These are phyloP conservation scores for Pseudocercospora pini-densiflorae DNA, from an alignment of 2,329 filamentous ascomycete species.

Conservation along the genomic window DNA sequence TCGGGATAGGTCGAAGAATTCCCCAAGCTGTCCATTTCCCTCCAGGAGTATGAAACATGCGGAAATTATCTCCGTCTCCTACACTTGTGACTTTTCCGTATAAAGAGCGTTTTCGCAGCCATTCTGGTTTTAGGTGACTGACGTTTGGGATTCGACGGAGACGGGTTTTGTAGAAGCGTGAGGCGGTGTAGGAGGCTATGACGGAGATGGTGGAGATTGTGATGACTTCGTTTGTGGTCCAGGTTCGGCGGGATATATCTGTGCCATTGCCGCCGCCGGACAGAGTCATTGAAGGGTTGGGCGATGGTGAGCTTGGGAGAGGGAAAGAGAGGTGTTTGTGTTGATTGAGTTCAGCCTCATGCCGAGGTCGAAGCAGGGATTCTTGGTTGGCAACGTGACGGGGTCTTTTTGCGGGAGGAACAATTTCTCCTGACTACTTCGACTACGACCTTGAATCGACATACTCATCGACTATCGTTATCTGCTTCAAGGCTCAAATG, in stretches of 20 bases:
- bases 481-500: not conserved
- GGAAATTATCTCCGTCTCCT: conserved; percentile 95
- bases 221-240: conserved; percentile 5
- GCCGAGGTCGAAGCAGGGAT: not conserved
- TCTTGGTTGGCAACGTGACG: too few relatives aligned
- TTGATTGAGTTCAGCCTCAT: conserved; percentile 7
- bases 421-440: not conserved
- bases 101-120: conserved; percentile 75
- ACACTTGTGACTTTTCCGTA: conserved; percentile 90
- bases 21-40: conserved; percentile 87
- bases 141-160: conserved; percentile 83
- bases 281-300: conserved; percentile 5
- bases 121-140: conserved; percentile 72
- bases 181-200: not conserved
- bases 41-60: conserved; percentile 93
- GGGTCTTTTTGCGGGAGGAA: not conserved
- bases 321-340: not conserved
- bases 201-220: conserved; percentile 3
- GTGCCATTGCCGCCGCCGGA: not conserved
- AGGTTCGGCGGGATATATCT: not conserved
- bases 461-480: not conserved
- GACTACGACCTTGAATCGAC: not conserved
- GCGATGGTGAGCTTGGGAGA: not conserved
- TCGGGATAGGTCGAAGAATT: conserved; percentile 31
- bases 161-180: conserved; percentile 68